Percentiles rank a stretch among this genome's conserved stretches.
Evolutionary conservation across 768 basidiomycete genomes (phyloP).

Genomic region (Lentinula guzmanii): DNA sequence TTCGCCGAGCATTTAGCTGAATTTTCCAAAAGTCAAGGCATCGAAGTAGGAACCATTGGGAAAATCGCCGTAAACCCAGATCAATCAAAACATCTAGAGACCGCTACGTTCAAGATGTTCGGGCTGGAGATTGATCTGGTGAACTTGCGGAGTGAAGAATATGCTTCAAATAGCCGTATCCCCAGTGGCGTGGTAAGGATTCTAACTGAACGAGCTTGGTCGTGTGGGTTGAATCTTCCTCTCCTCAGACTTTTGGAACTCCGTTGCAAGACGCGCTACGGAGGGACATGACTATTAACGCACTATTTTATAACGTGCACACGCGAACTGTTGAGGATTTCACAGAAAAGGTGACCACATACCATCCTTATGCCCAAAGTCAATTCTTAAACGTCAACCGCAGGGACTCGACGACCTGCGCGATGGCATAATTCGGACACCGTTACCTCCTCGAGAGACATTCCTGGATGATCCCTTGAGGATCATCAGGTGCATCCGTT

Average conservation of each 20-base stretch:
- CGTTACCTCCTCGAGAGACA: constrained; percentile 79
- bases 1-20: constrained; percentile 78
- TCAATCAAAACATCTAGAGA: constrained; percentile 97
- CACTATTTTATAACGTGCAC: constrained; percentile 95
- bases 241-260: constrained; percentile 76
- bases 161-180: constrained; percentile 82
- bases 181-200: constrained; percentile 75
- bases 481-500: constrained; percentile 85
- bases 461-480: constrained; percentile 93
- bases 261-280: constrained; percentile 87
- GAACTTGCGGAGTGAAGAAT: constrained; percentile 89
- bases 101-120: constrained; percentile 77
- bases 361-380: not conserved
- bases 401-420: constrained; percentile 84
- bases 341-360: constrained; percentile 58
- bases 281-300: constrained; percentile 92
- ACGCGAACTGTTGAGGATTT: constrained; percentile 80
- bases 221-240: not conserved
- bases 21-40: constrained; percentile 47
- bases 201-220: not conserved
- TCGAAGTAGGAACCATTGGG: constrained; percentile 56
- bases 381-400: not conserved
- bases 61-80: constrained; percentile 93
- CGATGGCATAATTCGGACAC: constrained; percentile 78
- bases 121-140: constrained; percentile 89